These are phyloP conservation scores for Apiospora arundinis DNA, from an alignment of 2,329 filamentous ascomycete species.

Conservation along the genomic window DNA sequence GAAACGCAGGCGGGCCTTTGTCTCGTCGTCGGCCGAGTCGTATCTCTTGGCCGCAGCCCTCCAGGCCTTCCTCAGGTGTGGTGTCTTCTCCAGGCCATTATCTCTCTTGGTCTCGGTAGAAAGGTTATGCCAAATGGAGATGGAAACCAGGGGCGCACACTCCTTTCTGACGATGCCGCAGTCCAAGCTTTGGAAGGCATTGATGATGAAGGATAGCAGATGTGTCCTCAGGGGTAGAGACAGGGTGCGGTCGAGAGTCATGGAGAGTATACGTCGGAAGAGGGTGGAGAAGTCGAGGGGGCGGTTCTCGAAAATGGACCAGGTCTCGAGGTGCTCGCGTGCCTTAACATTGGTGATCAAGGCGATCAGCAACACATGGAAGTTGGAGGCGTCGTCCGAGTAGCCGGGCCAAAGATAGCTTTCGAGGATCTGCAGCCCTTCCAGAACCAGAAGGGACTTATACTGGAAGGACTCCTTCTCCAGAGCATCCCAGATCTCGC, in stretches of 20 bases:
- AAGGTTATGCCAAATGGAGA: slow-evolving; percentile 94
- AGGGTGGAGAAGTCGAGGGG: slow-evolving; percentile 85
- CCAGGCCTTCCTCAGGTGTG: slow-evolving; percentile 89
- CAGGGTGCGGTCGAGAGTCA: slow-evolving; percentile 77
- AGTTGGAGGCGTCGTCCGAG: slow-evolving; percentile 85
- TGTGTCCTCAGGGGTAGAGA: slow-evolving; percentile 74
- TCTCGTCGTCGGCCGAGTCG: slow-evolving; percentile 81
- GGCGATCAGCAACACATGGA: slow-evolving; percentile 86
- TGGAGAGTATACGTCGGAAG: slow-evolving; percentile 87
- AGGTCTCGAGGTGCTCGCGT: slow-evolving; percentile 84
- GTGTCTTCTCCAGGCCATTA: slow-evolving; percentile 71
- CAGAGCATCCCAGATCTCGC: slow-evolving; percentile 86
- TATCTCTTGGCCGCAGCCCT: slow-evolving; percentile 84
- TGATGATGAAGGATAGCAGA: slow-evolving; percentile 87
- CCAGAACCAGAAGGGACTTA: slow-evolving; percentile 79
- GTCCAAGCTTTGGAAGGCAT: slow-evolving; percentile 93
- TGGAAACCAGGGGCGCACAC: slow-evolving; percentile 92
- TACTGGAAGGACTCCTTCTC: slow-evolving; percentile 81
- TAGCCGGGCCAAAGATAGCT: slow-evolving; percentile 97
- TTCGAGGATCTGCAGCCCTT: slow-evolving; percentile 90
- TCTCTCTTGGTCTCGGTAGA: slow-evolving; percentile 79
- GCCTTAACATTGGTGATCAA: slow-evolving; percentile 88
- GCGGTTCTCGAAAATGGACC: slow-evolving; percentile 80
- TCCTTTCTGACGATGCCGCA: slow-evolving; percentile 90
- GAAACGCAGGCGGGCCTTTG: slow-evolving; percentile 82